Evolutionary conservation across 2,329 filamentous ascomycete genomes (phyloP).

Genomic region (Calonectria henricotiae): DNA sequence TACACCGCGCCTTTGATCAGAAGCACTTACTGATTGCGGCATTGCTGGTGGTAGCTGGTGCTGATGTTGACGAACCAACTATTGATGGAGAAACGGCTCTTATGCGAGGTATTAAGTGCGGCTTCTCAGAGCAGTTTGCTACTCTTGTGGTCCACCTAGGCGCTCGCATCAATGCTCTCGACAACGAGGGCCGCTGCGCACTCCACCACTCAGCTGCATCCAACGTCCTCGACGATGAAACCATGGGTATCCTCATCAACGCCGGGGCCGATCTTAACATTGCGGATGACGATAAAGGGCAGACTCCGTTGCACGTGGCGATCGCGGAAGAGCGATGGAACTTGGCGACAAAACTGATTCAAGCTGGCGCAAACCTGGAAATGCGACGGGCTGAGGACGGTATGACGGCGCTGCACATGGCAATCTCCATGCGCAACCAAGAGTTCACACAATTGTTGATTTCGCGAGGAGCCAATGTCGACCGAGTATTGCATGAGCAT

Average conservation of each 20-base stretch:
- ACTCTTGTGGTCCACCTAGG: slow-evolving; percentile 49
- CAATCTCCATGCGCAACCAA: slow-evolving; percentile 52
- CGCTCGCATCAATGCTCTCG: slow-evolving; percentile 48
- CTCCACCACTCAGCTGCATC: slow-evolving; percentile 52
- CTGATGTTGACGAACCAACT: slow-evolving; percentile 52
- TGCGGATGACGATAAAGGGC: slow-evolving; percentile 47
- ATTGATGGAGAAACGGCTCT: slow-evolving; percentile 50
- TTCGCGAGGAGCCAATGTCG: slow-evolving; percentile 51
- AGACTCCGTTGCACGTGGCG: slow-evolving; percentile 50
- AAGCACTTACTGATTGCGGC: slow-evolving; percentile 51
- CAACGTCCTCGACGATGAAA: slow-evolving; percentile 52
- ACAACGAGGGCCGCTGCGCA: slow-evolving; percentile 50
- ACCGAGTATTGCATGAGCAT: slow-evolving; percentile 50
- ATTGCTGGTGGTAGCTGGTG: slow-evolving; percentile 51
- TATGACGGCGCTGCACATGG: slow-evolving; percentile 51
- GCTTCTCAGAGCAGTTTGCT: slow-evolving; percentile 53
- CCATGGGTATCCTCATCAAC: slow-evolving; percentile 46
- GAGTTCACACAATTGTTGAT: slow-evolving; percentile 51
- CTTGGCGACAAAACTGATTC: slow-evolving; percentile 48
- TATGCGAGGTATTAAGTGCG: slow-evolving; percentile 52
- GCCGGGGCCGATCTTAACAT: slow-evolving; percentile 50
- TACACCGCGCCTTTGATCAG: slow-evolving; percentile 52
- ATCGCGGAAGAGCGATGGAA: slow-evolving; percentile 50
- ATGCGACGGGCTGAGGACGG: slow-evolving; percentile 48
- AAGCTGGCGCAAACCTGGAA: slow-evolving; percentile 51